phyloP scores from a whole-genome alignment of 768 basidiomycete species.

The Podaxis mareebaensis region DNA sequence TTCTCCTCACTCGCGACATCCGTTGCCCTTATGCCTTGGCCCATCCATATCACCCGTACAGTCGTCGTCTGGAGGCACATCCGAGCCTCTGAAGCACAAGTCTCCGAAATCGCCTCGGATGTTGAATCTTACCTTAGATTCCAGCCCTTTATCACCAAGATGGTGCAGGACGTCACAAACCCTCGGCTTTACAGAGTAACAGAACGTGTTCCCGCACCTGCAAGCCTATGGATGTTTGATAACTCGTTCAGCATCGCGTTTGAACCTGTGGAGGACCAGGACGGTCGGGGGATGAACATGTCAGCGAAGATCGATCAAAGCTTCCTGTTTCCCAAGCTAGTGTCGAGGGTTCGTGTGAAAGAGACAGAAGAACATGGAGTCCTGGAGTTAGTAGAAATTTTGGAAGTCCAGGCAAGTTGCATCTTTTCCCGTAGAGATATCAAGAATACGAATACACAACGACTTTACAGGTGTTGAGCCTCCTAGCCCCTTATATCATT shows the following conservation, averaged over 20 bases:
- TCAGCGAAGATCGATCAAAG: constrained; percentile 8
- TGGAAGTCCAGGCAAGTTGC: constrained; percentile 28
- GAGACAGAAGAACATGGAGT: constrained; percentile 19
- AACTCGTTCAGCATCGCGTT: not conserved
- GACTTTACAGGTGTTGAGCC: constrained; percentile 28
- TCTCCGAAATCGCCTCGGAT: constrained; percentile 8
- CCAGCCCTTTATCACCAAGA: constrained; percentile 7
- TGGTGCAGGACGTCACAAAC: constrained; percentile 3
- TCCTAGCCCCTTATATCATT: constrained; percentile 36
- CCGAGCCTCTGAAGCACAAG: constrained; percentile 13
- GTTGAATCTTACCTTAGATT: constrained; percentile 9
- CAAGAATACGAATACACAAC: not conserved
- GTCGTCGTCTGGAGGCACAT: constrained; percentile 26
- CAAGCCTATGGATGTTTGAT: not conserved
- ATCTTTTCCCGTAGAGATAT: not conserved
- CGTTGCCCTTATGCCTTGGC: constrained; percentile 26
- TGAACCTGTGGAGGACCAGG: constrained; percentile 16
- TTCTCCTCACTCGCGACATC: not conserved
- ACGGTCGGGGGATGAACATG: constrained; percentile 24
- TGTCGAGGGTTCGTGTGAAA: constrained; percentile 19
- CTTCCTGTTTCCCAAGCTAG: constrained; percentile 18
- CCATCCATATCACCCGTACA: constrained; percentile 30
- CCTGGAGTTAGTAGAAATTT: constrained; percentile 28
- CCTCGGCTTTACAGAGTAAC: constrained; percentile 11
- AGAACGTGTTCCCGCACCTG: not conserved